Base-by-base conservation (phyloP, 176 grass and related monocot genomes). In the Avena atlantica region DNA sequence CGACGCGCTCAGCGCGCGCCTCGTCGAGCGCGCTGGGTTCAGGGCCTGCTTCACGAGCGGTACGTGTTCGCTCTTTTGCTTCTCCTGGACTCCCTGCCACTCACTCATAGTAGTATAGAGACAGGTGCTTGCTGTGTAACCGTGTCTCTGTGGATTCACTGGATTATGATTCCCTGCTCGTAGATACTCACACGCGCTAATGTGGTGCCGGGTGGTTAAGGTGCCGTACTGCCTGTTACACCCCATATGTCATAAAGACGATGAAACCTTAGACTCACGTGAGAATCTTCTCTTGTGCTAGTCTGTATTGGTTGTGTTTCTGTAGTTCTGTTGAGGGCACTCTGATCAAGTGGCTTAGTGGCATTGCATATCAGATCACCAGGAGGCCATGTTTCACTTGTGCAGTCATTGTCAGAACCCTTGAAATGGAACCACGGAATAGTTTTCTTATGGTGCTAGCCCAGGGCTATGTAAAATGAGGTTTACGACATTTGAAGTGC, bases 1-100 rank as follows among this genome's bases (percentile, higher is more conserved):
- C 70, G 96, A 98, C 52, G 96, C 93, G 37, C 90, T 98, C 27
- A 96, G 96, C 50, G 97, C 90, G 9, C 93, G 87, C 71, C 94
- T 96, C 25, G 86, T 98, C 27, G 76, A 93, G 75, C 83, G 76
- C 58, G 96, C 94, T 2, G 94, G 97, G n/a, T 98, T 98, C 87
- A 21, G 10, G 63, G 85, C 91, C 81, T 96, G 94, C 85, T 98
- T 96, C 84, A 94, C 87, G 42, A 96, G 96, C 85, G 96, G 96
- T 96, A 74, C 42, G 87, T 90, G 88, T 79, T 94, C 85, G 88
- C 20, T 15, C 81, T 81, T 42, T 84, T 83, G 74, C 59, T 19
- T 82, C 80, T 74, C 0, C 29, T 5, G 51, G 15, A 23, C 4
- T 76, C 9, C 29, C 12, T 49, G 2, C 45, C 47, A 74, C 31